Percentiles rank a stretch among this genome's conserved stretches.
phyloP scores from a whole-genome alignment of 202 grass and related monocot genomes.

The Tripidium arundinaceum region DNA sequence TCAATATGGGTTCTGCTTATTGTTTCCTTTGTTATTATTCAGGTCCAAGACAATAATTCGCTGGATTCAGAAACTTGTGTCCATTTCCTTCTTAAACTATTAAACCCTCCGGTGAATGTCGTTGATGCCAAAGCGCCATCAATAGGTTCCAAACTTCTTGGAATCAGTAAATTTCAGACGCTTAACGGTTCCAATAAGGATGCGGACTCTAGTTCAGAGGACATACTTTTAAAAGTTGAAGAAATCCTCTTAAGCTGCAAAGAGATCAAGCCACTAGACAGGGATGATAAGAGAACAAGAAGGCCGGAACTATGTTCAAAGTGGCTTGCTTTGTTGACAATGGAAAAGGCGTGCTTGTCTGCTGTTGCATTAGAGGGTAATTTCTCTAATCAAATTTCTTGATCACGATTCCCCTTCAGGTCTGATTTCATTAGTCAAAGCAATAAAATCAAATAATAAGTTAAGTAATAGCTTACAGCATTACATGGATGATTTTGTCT shows the following conservation, averaged over 20 bases:
- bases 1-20: constrained; percentile 24
- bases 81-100: constrained; percentile 88
- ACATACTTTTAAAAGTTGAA: constrained; percentile 82
- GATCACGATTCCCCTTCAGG: neutral
- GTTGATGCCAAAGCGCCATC: constrained; percentile 60
- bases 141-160: constrained; percentile 90
- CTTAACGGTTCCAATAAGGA: constrained; percentile 62
- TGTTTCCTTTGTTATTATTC: constrained; percentile 18
- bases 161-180: constrained; percentile 72
- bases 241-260: constrained; percentile 90
- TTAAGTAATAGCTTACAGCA: neutral
- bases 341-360: constrained; percentile 98
- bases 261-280: constrained; percentile 69
- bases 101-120: constrained; percentile 54
- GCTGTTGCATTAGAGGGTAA: constrained; percentile 84
- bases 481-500: neutral
- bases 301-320: constrained; percentile 85
- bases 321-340: constrained; percentile 97
- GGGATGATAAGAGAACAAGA: constrained; percentile 48
- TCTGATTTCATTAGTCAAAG: neutral
- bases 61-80: constrained; percentile 84
- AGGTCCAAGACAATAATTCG: constrained; percentile 89
- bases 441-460: neutral
- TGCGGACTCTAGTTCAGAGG: constrained; percentile 62
- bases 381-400: constrained; percentile 24